Evolutionary conservation across 2,329 filamentous ascomycete species (phyloP).

Genomic region (Dichotomopilus funicola): DNA sequence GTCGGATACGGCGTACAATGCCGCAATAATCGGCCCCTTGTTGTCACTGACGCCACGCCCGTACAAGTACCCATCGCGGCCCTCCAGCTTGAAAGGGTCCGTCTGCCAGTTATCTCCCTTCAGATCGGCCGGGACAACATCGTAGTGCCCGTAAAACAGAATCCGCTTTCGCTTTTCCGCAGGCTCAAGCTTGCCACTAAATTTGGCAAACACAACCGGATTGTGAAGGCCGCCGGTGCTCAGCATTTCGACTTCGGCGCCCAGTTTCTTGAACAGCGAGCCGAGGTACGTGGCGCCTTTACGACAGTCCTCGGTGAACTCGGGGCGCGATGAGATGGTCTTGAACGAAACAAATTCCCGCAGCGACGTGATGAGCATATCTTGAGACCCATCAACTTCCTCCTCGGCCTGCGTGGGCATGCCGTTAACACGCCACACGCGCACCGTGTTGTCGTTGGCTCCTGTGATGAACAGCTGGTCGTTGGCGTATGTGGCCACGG

Average conservation of each 20-base stretch:
- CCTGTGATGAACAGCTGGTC: constrained; percentile 89
- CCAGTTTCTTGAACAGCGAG: constrained; percentile 84
- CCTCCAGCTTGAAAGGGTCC: constrained; percentile 84
- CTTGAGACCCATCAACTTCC: constrained; percentile 37
- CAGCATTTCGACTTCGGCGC: constrained; percentile 85
- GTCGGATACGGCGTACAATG: constrained; percentile 88
- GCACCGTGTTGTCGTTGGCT: constrained; percentile 83
- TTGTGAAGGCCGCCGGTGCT: constrained; percentile 70
- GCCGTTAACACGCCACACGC: constrained; percentile 72
- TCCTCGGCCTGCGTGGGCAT: constrained; percentile 34
- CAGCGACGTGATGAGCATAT: constrained; percentile 63
- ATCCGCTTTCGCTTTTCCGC: constrained; percentile 70
- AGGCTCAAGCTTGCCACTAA: constrained; percentile 66
- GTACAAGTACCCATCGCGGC: constrained; percentile 87
- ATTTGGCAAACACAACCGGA: constrained; percentile 87
- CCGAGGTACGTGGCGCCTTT: constrained; percentile 87
- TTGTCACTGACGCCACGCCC: constrained; percentile 96
- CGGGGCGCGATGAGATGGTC: constrained; percentile 79
- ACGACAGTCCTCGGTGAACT: constrained; percentile 86
- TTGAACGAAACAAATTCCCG: constrained; percentile 86
- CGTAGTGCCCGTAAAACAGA: constrained; percentile 96
- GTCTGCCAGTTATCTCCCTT: constrained; percentile 76
- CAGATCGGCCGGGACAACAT: constrained; percentile 85
- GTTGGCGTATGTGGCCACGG: constrained; percentile 61
- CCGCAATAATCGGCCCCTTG: constrained; percentile 91